Evolutionary conservation across 345 rosid species (phyloP).

Genomic region (Aethionema arabicum): DNA sequence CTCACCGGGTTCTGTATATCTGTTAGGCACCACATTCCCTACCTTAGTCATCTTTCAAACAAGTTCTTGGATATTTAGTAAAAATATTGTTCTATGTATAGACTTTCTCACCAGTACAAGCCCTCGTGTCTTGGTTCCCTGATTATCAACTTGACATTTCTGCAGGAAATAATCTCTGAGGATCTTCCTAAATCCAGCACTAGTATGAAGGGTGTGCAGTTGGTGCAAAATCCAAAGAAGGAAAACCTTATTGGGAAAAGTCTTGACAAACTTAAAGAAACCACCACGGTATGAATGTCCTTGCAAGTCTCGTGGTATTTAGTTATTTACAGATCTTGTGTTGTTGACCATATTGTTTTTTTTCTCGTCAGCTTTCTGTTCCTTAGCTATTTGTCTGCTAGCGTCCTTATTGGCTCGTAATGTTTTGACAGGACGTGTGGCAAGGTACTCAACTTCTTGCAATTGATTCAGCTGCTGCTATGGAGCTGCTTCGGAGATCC

Average conservation of each 20-base stretch:
- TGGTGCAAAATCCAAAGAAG: constrained; percentile 57
- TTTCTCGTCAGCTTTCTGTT: constrained; percentile 6
- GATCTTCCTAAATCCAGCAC: constrained; percentile 33
- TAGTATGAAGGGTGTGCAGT: constrained; percentile 42
- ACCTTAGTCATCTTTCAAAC: background rate
- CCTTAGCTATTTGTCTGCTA: constrained; percentile 3
- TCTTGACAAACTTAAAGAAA: constrained; percentile 73
- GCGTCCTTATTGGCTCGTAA: background rate
- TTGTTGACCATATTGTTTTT: background rate
- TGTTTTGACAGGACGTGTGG: constrained; percentile 69
- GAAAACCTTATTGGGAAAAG: constrained; percentile 72
- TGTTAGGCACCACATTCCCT: background rate
- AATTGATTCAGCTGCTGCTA: constrained; percentile 84
- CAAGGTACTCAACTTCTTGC: constrained; percentile 98
- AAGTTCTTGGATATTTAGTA: constrained; percentile 3
- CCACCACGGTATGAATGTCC: constrained; percentile 65
- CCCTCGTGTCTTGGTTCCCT: constrained; percentile 21
- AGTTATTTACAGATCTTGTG: constrained; percentile 10
- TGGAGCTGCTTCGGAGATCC: constrained; percentile 66
- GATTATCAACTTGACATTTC: constrained; percentile 30
- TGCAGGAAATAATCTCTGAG: constrained; percentile 49
- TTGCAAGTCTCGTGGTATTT: constrained; percentile 20
- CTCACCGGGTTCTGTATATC: background rate
- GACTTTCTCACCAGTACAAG: constrained; percentile 3
- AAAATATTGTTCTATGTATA: constrained; percentile 3